A percentile compares a stretch with the other conserved stretches of the same genome.
Conservation (phyloP, 75 land plant species). For the Isoetes taiwanensis region DNA sequence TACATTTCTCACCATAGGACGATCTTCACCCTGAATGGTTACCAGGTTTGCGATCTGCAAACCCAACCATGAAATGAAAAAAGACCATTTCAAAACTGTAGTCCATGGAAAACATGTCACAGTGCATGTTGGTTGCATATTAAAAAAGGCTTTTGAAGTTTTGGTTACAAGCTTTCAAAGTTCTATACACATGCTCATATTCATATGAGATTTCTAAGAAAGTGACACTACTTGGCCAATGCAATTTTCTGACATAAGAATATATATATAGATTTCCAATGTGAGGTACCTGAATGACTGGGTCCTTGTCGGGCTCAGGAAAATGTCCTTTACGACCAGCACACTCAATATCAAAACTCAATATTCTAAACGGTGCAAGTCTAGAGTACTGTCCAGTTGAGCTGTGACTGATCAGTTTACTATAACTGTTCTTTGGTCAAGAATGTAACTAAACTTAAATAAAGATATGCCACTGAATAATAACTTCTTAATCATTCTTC, state of each 20-base stretch:
- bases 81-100: too few relatives aligned
- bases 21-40: slow-evolving; percentile 81
- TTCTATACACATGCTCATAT: too few relatives aligned
- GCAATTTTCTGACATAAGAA: background rate
- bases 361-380: slow-evolving; percentile 96
- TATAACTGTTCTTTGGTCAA: slow-evolving; percentile 33
- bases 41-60: slow-evolving; percentile 82
- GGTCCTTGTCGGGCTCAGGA: slow-evolving; percentile 93
- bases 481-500: background rate
- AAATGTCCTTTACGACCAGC: slow-evolving; percentile 99
- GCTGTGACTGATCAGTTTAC: slow-evolving; percentile 67
- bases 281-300: slow-evolving; percentile 78
- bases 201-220: too few relatives aligned
- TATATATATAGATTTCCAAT: background rate
- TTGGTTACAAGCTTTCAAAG: too few relatives aligned
- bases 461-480: background rate
- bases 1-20: slow-evolving; percentile 84
- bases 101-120: too few relatives aligned
- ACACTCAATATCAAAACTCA: slow-evolving; percentile 99
- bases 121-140: too few relatives aligned
- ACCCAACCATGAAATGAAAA: too few relatives aligned
- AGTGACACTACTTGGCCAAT: too few relatives aligned
- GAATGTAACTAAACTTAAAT: background rate
- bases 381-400: slow-evolving; percentile 81
- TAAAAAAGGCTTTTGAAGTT: too few relatives aligned